Evolutionary conservation across 345 rosid genomes (phyloP), one percentile per base, ranked within the genome.

Genomic region (Aquilaria yunnanensis): DNA sequence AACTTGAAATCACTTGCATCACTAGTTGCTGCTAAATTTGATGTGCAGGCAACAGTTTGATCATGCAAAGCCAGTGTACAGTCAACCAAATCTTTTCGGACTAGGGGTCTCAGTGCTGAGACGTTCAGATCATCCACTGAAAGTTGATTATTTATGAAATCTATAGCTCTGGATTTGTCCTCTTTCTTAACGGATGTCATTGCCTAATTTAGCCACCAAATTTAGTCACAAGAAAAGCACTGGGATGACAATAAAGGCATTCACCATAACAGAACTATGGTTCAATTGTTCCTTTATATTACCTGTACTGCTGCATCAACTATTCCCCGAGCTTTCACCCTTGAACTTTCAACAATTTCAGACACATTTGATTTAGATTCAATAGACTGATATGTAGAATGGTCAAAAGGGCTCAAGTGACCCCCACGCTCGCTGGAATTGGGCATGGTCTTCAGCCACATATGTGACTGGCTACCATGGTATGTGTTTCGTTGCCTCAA

Each of bases 401-500:
- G 72, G 70, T 84, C 81, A 51, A 63, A 62, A 64, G 77, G 52
- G 67, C 72, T 76, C 66, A 56, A 56, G 61, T 74, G 80, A 29
- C 58, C 70, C 67, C 70, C 75, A 43, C 76, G 83, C 54, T 84
- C 88, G 55, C 75, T 79, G 53, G 74, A 62, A 60, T 61, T 57
- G 54, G 64, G 49, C 64, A 64, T 34, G 63, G 65, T 65, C 61
- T 67, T 79, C 62, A 57, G 49, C 75, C 75, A 60, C 61, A 61
- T 47, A 50, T 60, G 60, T 29, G 73, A 66, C 33, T 51, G 62
- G 73, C 65, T 74, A 72, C 79, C 88, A 65, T 82, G 88, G 71
- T 88, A 88, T 12, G 96, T 85, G 73, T 88, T 88, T 8, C 92
- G 85, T 58, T 83, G 86, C 75, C 96, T 82, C 79, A 86, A 81